phyloP scores from a whole-genome alignment of 345 rosid genomes.

The Camelina hispida region DNA sequence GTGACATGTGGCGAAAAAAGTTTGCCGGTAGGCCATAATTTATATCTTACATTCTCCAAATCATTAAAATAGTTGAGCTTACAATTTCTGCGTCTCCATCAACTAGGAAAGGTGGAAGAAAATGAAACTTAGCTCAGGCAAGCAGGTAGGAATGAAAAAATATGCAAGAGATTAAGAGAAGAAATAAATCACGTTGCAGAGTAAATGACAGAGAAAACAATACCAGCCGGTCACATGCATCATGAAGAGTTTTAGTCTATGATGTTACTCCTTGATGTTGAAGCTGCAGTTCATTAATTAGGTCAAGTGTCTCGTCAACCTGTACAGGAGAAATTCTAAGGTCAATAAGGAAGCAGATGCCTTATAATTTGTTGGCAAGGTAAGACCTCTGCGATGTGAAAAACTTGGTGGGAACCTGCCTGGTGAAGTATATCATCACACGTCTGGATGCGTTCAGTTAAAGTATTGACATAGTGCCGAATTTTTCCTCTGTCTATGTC shows the following conservation, averaged over 20 bases:
- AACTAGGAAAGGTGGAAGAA: constrained; percentile 51
- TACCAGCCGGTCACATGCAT: constrained; percentile 96
- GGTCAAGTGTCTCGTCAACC: constrained; percentile 92
- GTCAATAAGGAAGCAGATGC: too few relatives aligned
- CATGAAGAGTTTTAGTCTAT: constrained; percentile 98
- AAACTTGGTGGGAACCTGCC: too few relatives aligned
- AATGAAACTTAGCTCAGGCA: constrained; percentile 21
- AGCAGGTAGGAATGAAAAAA: neutral
- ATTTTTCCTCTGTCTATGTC: too few relatives aligned
- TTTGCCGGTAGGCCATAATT: constrained; percentile 48
- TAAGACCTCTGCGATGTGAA: too few relatives aligned
- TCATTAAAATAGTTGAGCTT: constrained; percentile 97
- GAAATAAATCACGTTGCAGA: neutral
- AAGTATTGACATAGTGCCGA: too few relatives aligned
- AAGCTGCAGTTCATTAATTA: constrained; percentile 79
- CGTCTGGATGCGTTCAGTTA: too few relatives aligned
- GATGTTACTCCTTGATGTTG: constrained; percentile 96
- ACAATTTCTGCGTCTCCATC: constrained; percentile 84
- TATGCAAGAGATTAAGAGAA: too few relatives aligned
- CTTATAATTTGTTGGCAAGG: too few relatives aligned
- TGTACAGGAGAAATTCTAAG: constrained; percentile 39
- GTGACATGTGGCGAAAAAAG: constrained; percentile 12
- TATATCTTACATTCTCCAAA: constrained; percentile 99
- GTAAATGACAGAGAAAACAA: constrained; percentile 35
- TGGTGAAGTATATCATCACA: too few relatives aligned